Evolutionary conservation across 208 protist genomes (phyloP), one percentile per base, ranked within the genome.

Genomic region (Trypanosoma brucei): DNA sequence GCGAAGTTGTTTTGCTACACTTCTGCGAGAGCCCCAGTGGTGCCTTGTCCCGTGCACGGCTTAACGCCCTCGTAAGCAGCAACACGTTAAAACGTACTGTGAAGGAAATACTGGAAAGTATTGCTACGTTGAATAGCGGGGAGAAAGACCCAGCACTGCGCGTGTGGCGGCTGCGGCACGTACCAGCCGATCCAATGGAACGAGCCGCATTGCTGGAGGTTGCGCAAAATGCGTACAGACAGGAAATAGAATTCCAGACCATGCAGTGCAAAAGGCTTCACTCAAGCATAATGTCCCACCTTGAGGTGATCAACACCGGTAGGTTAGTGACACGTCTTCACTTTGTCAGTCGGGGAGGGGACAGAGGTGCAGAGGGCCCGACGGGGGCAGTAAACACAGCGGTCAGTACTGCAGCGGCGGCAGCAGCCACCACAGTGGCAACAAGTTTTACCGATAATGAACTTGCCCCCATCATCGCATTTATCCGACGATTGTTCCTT

Each of bases 11-110:
- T 50, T 60, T 95, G 50, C 39, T 73, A 3, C 45, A 62, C 1
- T 93, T 95, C 48, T 88, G 76, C 51, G 63, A 87, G 56, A 93
- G 86, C 51, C 3, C 35, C 14, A 76, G 88, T 55, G 86, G 59
- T 0, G 72, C 71, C 1, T 57, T 95, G 1, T 44, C 67, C 3
- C 82, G 89, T 5, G 50, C 72, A 0, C 65, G 90, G 38, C 62
- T 95, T 13, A 93, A 95, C 54, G 52, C 56, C 14, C 58, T 89
- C 14, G 68, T 92, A 5, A 42, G 44, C 3, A 72, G 78, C 38
- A 67, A 72, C 1, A 56, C 66, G 1, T 62, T 79, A 5, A 62
- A 75, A 22, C 74, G 77, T 1, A 65, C 66, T 3, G 76, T 91
- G 22, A 84, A 85, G 48, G 83, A 93, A n/a, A 80, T 93, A 30